phyloP scores from a whole-genome alignment of 495 filamentous ascomycete species.

The Talaromyces adpressus region DNA sequence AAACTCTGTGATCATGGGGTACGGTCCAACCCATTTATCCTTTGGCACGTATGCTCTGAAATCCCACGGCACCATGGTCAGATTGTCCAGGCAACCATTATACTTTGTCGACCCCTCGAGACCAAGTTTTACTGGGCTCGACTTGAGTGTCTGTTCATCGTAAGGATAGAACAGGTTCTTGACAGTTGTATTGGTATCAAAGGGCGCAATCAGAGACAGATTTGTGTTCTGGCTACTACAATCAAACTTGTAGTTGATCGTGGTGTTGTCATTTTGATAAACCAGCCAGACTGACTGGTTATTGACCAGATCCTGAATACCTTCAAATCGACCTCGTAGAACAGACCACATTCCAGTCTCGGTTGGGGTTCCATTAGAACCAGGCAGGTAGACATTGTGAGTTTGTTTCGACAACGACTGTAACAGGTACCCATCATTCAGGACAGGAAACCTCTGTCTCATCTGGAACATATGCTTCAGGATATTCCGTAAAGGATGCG shows the following conservation, averaged over 20 bases:
- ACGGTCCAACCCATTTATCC: slow-evolving; percentile 39
- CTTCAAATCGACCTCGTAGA: slow-evolving; percentile 40
- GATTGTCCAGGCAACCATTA: slow-evolving; percentile 51
- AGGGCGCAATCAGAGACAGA: slow-evolving; percentile 52
- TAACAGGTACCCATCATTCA: slow-evolving; percentile 62
- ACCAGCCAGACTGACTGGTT: slow-evolving; percentile 60
- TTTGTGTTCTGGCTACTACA: slow-evolving; percentile 36
- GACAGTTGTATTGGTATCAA: slow-evolving; percentile 47
- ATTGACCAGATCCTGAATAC: slow-evolving; percentile 45
- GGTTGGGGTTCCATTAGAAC: slow-evolving; percentile 47
- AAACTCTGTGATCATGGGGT: slow-evolving; percentile 61
- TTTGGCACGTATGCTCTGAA: slow-evolving; percentile 59
- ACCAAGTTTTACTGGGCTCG: slow-evolving; percentile 29
- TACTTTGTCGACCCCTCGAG: slow-evolving; percentile 34
- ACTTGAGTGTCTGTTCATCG: slow-evolving; percentile 44
- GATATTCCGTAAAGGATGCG: slow-evolving; percentile 58
- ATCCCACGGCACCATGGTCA: slow-evolving; percentile 51
- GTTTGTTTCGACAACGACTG: slow-evolving; percentile 55
- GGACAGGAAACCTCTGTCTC: slow-evolving; percentile 48
- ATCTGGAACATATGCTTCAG: slow-evolving; percentile 62
- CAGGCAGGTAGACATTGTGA: slow-evolving; percentile 40
- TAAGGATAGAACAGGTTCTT: slow-evolving; percentile 63
- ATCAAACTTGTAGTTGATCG: slow-evolving; percentile 53
- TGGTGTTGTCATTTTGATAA: slow-evolving; percentile 55
- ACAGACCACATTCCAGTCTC: slow-evolving; percentile 66